Percentiles rank a stretch among this genome's conserved stretches.
phyloP scores from a whole-genome alignment of 2,329 filamentous ascomycete species.

The Hymenoscyphus repandus region DNA sequence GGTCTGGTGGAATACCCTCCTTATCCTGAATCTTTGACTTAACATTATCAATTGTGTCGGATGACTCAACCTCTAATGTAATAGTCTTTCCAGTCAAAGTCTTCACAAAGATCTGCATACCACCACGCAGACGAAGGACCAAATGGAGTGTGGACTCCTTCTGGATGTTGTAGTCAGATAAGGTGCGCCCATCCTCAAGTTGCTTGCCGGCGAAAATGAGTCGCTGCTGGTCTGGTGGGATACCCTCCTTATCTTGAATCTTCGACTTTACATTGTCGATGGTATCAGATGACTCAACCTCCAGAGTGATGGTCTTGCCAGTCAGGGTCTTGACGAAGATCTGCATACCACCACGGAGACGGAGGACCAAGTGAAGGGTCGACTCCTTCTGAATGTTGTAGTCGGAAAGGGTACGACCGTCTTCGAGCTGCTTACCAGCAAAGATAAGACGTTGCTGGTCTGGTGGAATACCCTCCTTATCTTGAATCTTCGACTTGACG shows the following conservation, averaged over 20 bases:
- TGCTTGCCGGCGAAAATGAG: conserved; percentile 69
- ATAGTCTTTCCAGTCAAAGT: conserved; percentile 67
- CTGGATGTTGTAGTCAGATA: conserved; percentile 89
- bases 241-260: conserved; percentile 69
- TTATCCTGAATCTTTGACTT: conserved; percentile 68
- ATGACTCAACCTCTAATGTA: conserved; percentile 63
- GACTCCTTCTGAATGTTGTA: conserved; percentile 97
- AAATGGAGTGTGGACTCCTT: conserved; percentile 69
- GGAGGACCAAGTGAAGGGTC: conserved; percentile 74
- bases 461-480: conserved; percentile 89
- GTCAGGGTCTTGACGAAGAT: conserved; percentile 69
- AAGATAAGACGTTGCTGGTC: conserved; percentile 95
- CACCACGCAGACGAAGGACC: conserved; percentile 66
- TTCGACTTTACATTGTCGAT: conserved; percentile 68
- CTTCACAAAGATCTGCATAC: conserved; percentile 71
- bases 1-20: conserved; percentile 65
- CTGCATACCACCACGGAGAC: conserved; percentile 76
- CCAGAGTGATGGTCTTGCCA: conserved; percentile 64
- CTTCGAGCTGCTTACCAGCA: conserved; percentile 88
- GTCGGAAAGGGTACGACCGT: conserved; percentile 83
- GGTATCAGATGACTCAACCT: conserved; percentile 63
- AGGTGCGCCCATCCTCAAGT: conserved; percentile 68
- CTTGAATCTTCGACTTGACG: conserved; percentile 89
- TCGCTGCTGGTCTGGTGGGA: conserved; percentile 65
- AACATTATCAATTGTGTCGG: conserved; percentile 67